Conservation (phyloP, 768 basidiomycete genomes). For the Exidia glandulosa region DNA sequence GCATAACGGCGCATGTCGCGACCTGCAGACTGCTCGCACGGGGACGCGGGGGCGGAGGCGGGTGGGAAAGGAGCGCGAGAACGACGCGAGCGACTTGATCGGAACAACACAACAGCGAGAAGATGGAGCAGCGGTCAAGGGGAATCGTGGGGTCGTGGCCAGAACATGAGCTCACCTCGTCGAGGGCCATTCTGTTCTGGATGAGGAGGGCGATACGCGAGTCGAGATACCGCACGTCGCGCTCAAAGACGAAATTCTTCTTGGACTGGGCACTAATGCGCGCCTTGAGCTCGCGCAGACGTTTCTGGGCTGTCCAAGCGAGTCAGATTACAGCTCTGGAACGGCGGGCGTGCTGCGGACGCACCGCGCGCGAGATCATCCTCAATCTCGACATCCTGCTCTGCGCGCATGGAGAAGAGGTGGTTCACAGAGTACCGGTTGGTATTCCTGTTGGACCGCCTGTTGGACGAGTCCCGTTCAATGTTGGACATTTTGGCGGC, state of each 20-base stretch:
- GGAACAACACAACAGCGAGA: too few species aligned
- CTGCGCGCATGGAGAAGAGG: conserved; percentile 94
- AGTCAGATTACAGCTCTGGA: conserved; percentile 3
- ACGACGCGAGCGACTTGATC: too few species aligned
- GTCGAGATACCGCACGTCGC: conserved; percentile 97
- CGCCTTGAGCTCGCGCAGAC: conserved; percentile 87
- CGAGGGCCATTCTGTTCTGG: conserved; percentile 95
- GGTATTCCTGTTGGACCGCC: conserved; percentile 84
- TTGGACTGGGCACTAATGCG: conserved; percentile 98
- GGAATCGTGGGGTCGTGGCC: too few species aligned
- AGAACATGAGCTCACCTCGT: conserved; percentile 54
- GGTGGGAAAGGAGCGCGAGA: not conserved
- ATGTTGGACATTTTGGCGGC: not conserved
- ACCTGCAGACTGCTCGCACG: too few species aligned
- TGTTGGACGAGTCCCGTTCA: not conserved
- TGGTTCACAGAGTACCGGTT: conserved; percentile 95
- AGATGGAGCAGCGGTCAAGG: too few species aligned
- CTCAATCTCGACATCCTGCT: conserved; percentile 96
- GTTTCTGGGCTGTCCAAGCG: conserved; percentile 74
- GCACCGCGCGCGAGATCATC: conserved; percentile 90
- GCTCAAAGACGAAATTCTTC: conserved; percentile 99
- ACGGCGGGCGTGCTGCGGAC: conserved; percentile 16
- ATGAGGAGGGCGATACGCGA: conserved; percentile 94
- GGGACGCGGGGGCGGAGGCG: not conserved
- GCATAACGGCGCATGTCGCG: too few species aligned